Evolutionary conservation across 306 rosid genomes (phyloP).

Genomic region (Pterocarpus macrocarpus): DNA sequence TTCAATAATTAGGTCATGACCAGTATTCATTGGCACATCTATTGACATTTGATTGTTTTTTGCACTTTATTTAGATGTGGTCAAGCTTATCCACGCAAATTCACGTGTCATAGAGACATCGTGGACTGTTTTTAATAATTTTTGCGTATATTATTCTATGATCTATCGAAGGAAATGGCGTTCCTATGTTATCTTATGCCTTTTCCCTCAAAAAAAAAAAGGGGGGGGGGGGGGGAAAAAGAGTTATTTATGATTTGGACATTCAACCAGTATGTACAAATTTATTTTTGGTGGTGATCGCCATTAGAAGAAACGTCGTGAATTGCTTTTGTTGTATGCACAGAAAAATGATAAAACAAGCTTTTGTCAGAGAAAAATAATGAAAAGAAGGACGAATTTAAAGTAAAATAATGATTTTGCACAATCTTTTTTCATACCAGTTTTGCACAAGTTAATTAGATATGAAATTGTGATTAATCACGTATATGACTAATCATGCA

Average conservation of each 20-base stretch:
- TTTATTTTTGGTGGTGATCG: background rate
- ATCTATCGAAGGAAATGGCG: background rate
- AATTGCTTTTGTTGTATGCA: background rate
- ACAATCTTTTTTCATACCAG: no score
- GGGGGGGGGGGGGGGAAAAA: background rate
- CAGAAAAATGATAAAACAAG: background rate
- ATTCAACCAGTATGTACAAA: conserved; percentile 28
- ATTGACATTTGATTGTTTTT: background rate
- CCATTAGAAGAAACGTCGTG: conserved; percentile 25
- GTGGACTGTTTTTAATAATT: conserved; percentile 8
- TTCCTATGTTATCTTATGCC: background rate
- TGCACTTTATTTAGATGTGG: conserved; percentile 11
- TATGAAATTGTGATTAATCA: no score
- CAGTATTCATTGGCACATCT: background rate
- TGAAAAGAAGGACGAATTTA: background rate
- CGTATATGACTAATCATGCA: no score
- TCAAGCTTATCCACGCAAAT: conserved; percentile 39
- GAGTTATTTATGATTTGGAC: conserved; percentile 22
- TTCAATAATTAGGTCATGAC: conserved; percentile 34
- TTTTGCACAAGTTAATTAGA: background rate
- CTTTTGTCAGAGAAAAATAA: background rate
- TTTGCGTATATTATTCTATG: background rate
- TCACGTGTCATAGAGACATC: conserved; percentile 47
- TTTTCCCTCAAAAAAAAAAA: background rate
- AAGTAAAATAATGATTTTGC: no score